phyloP scores from a whole-genome alignment of 164 flowering plant species.

The Cinnamomum chago region DNA sequence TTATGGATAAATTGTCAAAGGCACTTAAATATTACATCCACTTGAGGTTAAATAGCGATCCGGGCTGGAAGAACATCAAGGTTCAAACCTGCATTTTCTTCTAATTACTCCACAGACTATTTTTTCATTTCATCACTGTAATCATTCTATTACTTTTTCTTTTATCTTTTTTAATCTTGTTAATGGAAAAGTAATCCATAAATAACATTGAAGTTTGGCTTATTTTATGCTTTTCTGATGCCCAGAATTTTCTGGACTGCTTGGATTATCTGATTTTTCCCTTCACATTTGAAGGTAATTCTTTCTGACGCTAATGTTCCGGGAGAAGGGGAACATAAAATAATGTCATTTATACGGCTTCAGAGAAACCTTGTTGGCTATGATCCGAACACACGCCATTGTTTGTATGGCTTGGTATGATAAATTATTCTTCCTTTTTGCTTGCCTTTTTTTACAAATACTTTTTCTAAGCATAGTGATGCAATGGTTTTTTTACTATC shows the following conservation, averaged over 20 bases:
- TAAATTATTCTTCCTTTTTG: not conserved
- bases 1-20: slow-evolving; percentile 38
- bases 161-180: too few relatives aligned
- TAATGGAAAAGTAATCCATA: too few relatives aligned
- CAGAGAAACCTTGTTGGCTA: slow-evolving; percentile 31
- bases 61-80: slow-evolving; percentile 37
- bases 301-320: slow-evolving; percentile 53
- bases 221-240: not conserved
- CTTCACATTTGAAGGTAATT: slow-evolving; percentile 30
- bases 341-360: slow-evolving; percentile 41
- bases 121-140: not conserved
- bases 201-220: too few relatives aligned
- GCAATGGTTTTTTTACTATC: not conserved
- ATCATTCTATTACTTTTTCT: not conserved
- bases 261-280: not conserved
- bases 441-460: too few relatives aligned
- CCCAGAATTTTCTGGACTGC: not conserved
- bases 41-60: slow-evolving; percentile 18
- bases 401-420: slow-evolving; percentile 50
- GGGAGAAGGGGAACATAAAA: slow-evolving; percentile 62
- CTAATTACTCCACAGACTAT: not conserved
- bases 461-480: not conserved
- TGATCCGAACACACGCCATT: slow-evolving; percentile 48
- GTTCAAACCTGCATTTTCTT: slow-evolving; percentile 6
- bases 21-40: slow-evolving; percentile 30